Base-by-base conservation (phyloP, 2,329 filamentous ascomycete genomes). In the Byssoonygena ceratinophila region DNA sequence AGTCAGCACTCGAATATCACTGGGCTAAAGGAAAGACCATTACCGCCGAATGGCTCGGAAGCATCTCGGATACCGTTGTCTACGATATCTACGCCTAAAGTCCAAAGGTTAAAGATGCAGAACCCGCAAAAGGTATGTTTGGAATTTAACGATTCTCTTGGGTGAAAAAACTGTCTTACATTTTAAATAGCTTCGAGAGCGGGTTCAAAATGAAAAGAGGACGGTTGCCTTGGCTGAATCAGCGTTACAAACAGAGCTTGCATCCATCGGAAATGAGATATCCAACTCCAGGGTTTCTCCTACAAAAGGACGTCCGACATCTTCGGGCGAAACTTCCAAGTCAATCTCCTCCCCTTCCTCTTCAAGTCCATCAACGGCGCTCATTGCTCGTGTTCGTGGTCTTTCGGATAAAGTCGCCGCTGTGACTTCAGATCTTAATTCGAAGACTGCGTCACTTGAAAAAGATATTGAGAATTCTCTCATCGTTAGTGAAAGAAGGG, bases 181-280 rank as follows among this genome's bases (percentile, higher is more conserved):
- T 9, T n/a, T n/a, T 23, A 46, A 44, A 51, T 57, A 72, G 68
- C 71, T 83, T 40, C 85, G 90, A 16, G 90, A 96, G 70, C 83
- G 91, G 31, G 76, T 96, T 0, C 84, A 91, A 61, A 83, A 80
- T 45, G 89, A 95, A 66, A 88, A 89, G 67, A 81, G 79, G 52
- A 79, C 83, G 0, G 80, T 90, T 14, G 80, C 82, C 4, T 80
- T 82, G 7, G 81, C 83, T 0, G 86, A 90, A 56, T 75, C 77
- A 2, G 78, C 78, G 2, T 69, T 96, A 12, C 81, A 84, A 65
- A 79, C 81, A 3, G 90, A 96, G 64, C 74, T 96, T 7, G 80
- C 80, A 47, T 84, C 84, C 58, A 91, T 96, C 60, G 80, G 85
- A 0, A 81, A 87, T 54, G 89, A 96, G 65, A 80, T 95, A 71